Base-by-base conservation (phyloP, 257 asterid genomes). In the Ilex asprella region DNA sequence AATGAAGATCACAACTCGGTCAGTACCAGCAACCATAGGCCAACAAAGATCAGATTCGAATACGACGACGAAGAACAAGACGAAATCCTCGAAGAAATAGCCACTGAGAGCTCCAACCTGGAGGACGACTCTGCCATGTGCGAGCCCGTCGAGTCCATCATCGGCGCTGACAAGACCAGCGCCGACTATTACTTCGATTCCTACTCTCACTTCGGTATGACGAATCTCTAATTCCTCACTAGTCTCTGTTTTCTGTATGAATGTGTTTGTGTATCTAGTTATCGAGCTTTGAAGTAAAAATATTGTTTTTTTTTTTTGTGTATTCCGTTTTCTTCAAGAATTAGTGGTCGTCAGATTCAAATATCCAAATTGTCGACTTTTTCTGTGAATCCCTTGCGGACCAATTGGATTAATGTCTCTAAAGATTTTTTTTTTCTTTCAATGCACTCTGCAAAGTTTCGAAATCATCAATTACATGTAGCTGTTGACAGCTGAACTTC, bases 151-250 rank as follows among this genome's bases (percentile, higher is more conserved):
- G 79, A 56, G 31, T 72, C 85, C 4, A 27, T 39, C 16, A 58
- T 61, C 16, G 86, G 77, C 31, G 86, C 75, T 55, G 86, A 86
- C 58, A 89, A 87, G 78, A 92, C 99, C 66, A 87, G 97, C 76
- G 95, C 96, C 29, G 99, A 92, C 69, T 92, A 92, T 77, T 92
- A 89, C 82, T 92, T 92, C 69, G 97, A 93, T 63, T 93, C 99
- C 16, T 93, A 93, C 74, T 87, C 97, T 7, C 99, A 93, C 64
- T 93, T 93, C 54, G 99, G 99, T 92, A 74, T 66, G 52, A 56
- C n/a, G 47, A 6, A 7, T 41, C 47, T 41, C 47, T 41, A 6
- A 6, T 21, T 21, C 27, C 27, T 21, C 27, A 21, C 27, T 1
- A 21, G 27, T 11, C 7, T 41, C 47, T 41, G 47, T 11, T 41